These are phyloP conservation scores for thale cress (Arabidopsis thaliana) DNA, from an alignment of 345 rosid genomes.

Conservation along the genomic window TAIR10.1 NC_003075.7:17978001-17978500, in stretches of 20 bases:
- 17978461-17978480: conserved; percentile 20
- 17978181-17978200: conserved; percentile 79
- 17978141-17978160: conserved; percentile 61
- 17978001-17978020: conserved; percentile 9
- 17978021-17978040: conserved; percentile 18
- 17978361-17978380: conserved; percentile 16
- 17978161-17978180: conserved; percentile 87
- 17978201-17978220: conserved; percentile 89
- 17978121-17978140: conserved; percentile 87
- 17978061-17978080: conserved; percentile 86
- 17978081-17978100: conserved; percentile 71
- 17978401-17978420: conserved; percentile 9
- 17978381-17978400: conserved; percentile 1
- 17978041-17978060: conserved; percentile 96
- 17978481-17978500: conserved; percentile 27
- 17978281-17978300: conserved; percentile 54
- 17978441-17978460: background rate
- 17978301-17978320: conserved; percentile 45
- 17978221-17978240: conserved; percentile 81
- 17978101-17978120: conserved; percentile 66
- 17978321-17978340: conserved; percentile 30
- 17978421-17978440: background rate
- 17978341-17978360: conserved; percentile 11
- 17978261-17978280: conserved; percentile 35
- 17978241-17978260: conserved; percentile 52